Conservation (phyloP, 2,329 filamentous ascomycete species). For the Myotisia sp. region DNA sequence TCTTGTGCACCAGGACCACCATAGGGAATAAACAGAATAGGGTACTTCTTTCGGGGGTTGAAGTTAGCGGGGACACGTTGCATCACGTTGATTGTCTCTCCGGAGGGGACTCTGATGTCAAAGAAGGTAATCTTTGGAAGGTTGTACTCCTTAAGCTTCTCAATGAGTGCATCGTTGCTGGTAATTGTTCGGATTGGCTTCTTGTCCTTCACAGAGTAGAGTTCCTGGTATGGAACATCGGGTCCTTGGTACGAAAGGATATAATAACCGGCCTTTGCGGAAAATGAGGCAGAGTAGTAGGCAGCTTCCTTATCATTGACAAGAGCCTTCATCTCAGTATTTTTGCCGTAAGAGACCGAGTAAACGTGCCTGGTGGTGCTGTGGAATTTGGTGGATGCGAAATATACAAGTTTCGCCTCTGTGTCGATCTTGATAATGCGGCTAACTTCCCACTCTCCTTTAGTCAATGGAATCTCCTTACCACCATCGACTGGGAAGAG, state of each 20-base stretch:
- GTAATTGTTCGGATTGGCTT: constrained; percentile 45
- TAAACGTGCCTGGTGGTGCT: constrained; percentile 55
- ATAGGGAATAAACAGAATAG: constrained; percentile 53
- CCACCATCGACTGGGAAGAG: constrained; percentile 46
- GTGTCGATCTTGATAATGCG: constrained; percentile 47
- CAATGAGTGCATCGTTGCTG: constrained; percentile 44
- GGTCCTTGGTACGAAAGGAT: constrained; percentile 52
- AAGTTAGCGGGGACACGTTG: constrained; percentile 53
- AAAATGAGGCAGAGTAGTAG: constrained; percentile 53
- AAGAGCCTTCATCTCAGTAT: constrained; percentile 41
- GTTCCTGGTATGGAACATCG: constrained; percentile 54
- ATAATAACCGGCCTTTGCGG: constrained; percentile 47
- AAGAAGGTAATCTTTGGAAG: constrained; percentile 52
- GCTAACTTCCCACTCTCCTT: constrained; percentile 52
- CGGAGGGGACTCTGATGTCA: constrained; percentile 47
- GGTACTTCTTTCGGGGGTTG: constrained; percentile 48
- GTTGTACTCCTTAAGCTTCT: constrained; percentile 44
- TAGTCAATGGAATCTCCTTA: constrained; percentile 44
- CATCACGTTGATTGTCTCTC: constrained; percentile 50
- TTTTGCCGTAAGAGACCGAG: constrained; percentile 44
- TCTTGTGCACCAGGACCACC: constrained; percentile 52
- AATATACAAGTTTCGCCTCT: constrained; percentile 45
- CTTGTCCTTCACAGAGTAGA: constrained; percentile 42
- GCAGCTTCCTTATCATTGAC: constrained; percentile 47
- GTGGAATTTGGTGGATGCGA: constrained; percentile 49